phyloP scores from a whole-genome alignment of 495 filamentous ascomycete species.

The Penicillium chermesinum region DNA sequence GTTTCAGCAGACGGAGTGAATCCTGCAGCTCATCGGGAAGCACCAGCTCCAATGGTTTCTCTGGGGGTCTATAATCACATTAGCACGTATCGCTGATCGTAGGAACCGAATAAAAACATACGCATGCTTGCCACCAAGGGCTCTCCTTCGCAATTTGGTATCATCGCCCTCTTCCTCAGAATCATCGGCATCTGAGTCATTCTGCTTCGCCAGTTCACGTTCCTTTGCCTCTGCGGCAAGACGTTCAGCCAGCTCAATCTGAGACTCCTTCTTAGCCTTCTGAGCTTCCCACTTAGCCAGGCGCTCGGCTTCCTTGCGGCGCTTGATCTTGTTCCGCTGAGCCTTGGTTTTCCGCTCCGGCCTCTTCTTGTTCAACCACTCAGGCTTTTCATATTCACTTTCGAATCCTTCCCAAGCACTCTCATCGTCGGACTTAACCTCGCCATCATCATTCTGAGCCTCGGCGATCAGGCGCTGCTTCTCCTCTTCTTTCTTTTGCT shows the following conservation, averaged over 20 bases:
- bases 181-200: slow-evolving; percentile 49
- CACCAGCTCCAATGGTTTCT: slow-evolving; percentile 79
- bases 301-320: slow-evolving; percentile 80
- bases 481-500: slow-evolving; percentile 58
- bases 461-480: slow-evolving; percentile 48
- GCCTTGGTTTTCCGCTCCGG: slow-evolving; percentile 77
- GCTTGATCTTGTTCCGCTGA: slow-evolving; percentile 80
- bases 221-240: slow-evolving; percentile 59
- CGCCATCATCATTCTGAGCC: slow-evolving; percentile 61
- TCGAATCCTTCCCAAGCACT: slow-evolving; percentile 85
- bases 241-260: slow-evolving; percentile 57
- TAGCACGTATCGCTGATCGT: slow-evolving; percentile 13
- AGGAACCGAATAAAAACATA: slow-evolving; percentile 31
- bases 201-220: slow-evolving; percentile 45
- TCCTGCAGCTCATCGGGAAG: slow-evolving; percentile 92
- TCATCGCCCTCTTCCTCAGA: slow-evolving; percentile 49
- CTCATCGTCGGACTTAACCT: slow-evolving; percentile 72
- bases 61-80: slow-evolving; percentile 53
- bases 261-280: slow-evolving; percentile 62
- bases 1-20: slow-evolving; percentile 80
- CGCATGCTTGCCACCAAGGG: slow-evolving; percentile 65
- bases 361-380: slow-evolving; percentile 63
- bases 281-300: slow-evolving; percentile 62
- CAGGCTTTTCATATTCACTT: slow-evolving; percentile 58
- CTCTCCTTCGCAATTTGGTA: slow-evolving; percentile 61